Percentiles rank a stretch among this genome's conserved stretches.
These are phyloP conservation scores for Pseudofabraea citricarpa DNA, from an alignment of 2,329 filamentous ascomycete genomes.

Conservation along the genomic window DNA sequence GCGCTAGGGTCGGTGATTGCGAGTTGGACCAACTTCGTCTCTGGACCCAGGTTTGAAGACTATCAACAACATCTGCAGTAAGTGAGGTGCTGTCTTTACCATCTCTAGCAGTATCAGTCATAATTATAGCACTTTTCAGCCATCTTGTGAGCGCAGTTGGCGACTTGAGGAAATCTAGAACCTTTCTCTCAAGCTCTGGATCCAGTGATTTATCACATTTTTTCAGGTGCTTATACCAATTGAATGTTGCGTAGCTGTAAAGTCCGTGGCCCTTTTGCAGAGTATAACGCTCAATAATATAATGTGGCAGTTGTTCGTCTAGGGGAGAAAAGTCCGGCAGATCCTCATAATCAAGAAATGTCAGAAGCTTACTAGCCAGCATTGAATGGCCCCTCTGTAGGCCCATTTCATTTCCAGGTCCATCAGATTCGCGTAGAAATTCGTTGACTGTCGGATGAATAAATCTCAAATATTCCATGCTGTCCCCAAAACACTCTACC, in stretches of 20 bases:
- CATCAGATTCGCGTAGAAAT: background rate
- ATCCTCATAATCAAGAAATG: constrained; percentile 2
- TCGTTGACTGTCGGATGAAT: constrained; percentile 4
- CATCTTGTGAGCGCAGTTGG: background rate
- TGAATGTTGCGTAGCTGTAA: constrained; percentile 4
- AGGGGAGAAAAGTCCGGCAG: constrained; percentile 1
- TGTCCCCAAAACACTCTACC: background rate
- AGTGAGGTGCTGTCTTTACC: background rate
- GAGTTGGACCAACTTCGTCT: background rate
- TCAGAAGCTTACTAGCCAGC: constrained; percentile 2
- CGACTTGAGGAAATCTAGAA: constrained; percentile 2
- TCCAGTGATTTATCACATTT: background rate
- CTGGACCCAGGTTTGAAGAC: constrained; percentile 1
- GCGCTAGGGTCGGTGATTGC: background rate
- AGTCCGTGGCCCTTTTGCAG: background rate
- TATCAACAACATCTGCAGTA: constrained; percentile 3
- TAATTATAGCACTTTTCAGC: constrained; percentile 3
- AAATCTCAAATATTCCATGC: background rate
- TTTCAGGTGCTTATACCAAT: constrained; percentile 6
- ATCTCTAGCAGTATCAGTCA: background rate
- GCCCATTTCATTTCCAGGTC: background rate
- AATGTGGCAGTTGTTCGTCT: background rate
- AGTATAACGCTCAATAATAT: constrained; percentile 2
- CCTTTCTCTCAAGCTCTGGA: background rate
- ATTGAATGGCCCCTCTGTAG: constrained; percentile 1